Percentiles rank a stretch among this genome's conserved stretches.
These are phyloP conservation scores for Blastomyces gilchristii DNA, from an alignment of 2,329 filamentous ascomycete species.

Conservation along the genomic window DNA sequence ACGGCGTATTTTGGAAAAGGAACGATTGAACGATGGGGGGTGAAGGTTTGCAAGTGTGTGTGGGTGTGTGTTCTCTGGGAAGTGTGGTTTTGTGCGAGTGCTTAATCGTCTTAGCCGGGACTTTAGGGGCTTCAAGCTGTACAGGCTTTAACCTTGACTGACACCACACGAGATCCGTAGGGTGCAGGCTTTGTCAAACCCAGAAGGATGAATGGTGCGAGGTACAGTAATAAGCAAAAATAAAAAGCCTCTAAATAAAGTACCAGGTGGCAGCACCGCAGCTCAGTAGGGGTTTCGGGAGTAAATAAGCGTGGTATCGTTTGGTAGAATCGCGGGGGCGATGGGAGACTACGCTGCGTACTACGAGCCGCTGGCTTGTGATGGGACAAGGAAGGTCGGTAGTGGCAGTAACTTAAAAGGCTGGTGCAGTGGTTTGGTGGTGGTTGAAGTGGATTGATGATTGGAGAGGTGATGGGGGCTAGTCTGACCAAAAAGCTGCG, in stretches of 20 bases:
- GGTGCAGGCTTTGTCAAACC: neutral
- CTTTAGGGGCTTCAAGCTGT: neutral
- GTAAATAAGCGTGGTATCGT: constrained; percentile 8
- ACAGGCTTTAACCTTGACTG: constrained; percentile 4
- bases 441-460: neutral
- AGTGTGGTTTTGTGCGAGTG: neutral
- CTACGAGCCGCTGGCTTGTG: constrained; percentile 3
- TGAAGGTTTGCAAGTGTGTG: constrained; percentile 1
- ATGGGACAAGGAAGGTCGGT: constrained; percentile 1
- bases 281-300: neutral
- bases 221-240: constrained; percentile 3
- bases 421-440: neutral
- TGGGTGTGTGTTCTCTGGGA: neutral
- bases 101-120: constrained; percentile 1
- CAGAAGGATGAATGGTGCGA: neutral
- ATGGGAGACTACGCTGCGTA: neutral
- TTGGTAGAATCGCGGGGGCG: constrained; percentile 4
- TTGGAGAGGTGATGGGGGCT: constrained; percentile 3
- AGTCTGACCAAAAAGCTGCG: constrained; percentile 1
- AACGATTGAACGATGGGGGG: constrained; percentile 2
- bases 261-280: neutral
- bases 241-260: constrained; percentile 7
- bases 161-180: neutral
- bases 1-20: neutral
- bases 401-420: neutral